Conservation (phyloP, 169 alveolate genomes). For the Plasmodium cynomolgi region DNA sequence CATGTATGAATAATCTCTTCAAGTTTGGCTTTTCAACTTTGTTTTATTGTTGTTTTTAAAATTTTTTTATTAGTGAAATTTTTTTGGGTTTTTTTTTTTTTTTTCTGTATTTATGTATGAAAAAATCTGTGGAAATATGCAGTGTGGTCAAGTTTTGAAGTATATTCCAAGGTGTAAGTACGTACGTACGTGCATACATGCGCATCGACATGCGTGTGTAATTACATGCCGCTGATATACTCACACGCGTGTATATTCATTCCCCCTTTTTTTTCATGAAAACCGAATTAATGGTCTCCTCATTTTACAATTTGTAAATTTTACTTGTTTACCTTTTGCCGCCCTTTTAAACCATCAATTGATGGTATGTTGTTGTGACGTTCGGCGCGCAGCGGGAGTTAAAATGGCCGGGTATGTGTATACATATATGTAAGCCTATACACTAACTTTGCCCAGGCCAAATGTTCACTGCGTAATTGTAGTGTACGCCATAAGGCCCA, state of each 20-base stretch:
- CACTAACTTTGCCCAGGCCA: not conserved
- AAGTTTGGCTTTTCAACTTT: slow-evolving; percentile 69
- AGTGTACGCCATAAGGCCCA: not conserved
- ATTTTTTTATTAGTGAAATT: slow-evolving; percentile 35
- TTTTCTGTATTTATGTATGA: slow-evolving; percentile 10
- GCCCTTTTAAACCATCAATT: not conserved
- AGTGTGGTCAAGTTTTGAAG: slow-evolving; percentile 12
- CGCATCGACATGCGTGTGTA: not conserved
- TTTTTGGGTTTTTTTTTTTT: slow-evolving; percentile 31
- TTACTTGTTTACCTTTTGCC: not conserved
- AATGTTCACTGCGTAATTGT: not conserved
- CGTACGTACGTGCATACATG: not conserved
- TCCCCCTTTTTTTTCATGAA: not conserved
- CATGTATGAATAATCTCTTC: not conserved
- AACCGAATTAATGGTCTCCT: not conserved
- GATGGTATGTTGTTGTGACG: not conserved
- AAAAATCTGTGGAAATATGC: not conserved
- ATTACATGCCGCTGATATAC: not conserved
- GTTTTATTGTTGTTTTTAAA: slow-evolving; percentile 72
- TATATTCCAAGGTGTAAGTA: not conserved
- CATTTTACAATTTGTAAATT: slow-evolving; percentile 17
- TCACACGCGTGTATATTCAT: not conserved
- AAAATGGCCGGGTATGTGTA: not conserved
- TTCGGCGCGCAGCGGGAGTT: not conserved
- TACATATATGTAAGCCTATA: not conserved